Evolutionary conservation across 768 basidiomycete species (phyloP), one percentile per base, ranked within the genome.

Genomic region (Naganishia vishniacii): DNA sequence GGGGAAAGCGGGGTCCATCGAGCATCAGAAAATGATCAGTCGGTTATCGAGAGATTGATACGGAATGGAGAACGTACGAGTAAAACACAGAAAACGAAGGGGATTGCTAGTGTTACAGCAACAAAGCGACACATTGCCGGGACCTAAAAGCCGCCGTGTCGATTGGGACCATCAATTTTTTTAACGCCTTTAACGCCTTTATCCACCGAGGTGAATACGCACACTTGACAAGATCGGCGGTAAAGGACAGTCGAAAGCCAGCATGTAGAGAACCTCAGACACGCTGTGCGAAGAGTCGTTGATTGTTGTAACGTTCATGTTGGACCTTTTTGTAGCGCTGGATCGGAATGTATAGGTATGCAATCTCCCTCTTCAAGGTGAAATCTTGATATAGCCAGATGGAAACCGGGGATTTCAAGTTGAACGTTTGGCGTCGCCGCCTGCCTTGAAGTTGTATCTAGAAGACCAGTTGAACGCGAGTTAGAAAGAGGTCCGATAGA

Each of bases 151-250:
- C 5, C 23, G 53, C 23, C 40, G 11, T 23, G n/a, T 13, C 23
- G 6, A 20, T 56, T 20, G 25, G 34, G 11, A 1, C 2, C 15
- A 26, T 23, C 13, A 16, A 32, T n/a, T 20, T n/a, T n/a, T n/a
- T n/a, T n/a, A n/a, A n/a, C n/a, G n/a, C n/a, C n/a, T n/a, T n/a
- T n/a, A n/a, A n/a, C 20, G 12, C 4, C 2, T 12, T 40, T 25
- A 4, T 13, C 4, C 34, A 37, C 15, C 8, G 34, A 7, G 15
- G 15, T 37, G 40, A 23, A 23, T 25, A 56, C 53, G 32, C 32
- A 56, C 53, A 25, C 53, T 56, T 3, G 53, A n/a, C 37, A 56
- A 29, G 32, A 56, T 37, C 20, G 53, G 53, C 37, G 53, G 53
- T 6, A 56, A 29, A 5, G 53, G 53, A 56, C 53, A 56, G 23